Percentiles rank a stretch among this genome's conserved stretches.
Conservation (phyloP, 2,329 filamentous ascomycete species). For the Fusarium brachygibbosum region DNA sequence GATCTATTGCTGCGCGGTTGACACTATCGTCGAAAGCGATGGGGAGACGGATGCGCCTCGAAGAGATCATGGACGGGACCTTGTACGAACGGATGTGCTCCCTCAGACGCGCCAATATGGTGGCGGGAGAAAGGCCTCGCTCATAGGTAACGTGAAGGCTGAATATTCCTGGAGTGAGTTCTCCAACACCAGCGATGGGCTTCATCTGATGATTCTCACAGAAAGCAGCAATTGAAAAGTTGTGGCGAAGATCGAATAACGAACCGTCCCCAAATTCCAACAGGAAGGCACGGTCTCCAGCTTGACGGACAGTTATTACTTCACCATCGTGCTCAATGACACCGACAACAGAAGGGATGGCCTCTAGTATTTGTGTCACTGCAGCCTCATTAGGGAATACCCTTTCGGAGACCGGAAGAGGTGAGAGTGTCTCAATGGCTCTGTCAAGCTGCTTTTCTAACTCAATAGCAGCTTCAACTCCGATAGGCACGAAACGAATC, state of each 20-base stretch:
- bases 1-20: constrained; percentile 65
- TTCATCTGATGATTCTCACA: constrained; percentile 49
- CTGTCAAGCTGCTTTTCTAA: constrained; percentile 42
- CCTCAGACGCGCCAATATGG: constrained; percentile 41
- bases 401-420: not conserved
- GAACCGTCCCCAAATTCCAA: constrained; percentile 52
- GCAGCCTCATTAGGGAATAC: not conserved
- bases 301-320: constrained; percentile 46
- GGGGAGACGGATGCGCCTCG: constrained; percentile 53
- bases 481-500: constrained; percentile 52
- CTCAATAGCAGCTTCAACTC: constrained; percentile 43
- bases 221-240: constrained; percentile 54
- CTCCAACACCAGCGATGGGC: constrained; percentile 50
- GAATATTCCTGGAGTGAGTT: constrained; percentile 54
- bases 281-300: constrained; percentile 54
- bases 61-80: constrained; percentile 44
- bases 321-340: constrained; percentile 31
- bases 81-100: constrained; percentile 47
- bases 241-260: constrained; percentile 52
- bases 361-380: not conserved
- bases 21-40: constrained; percentile 57
- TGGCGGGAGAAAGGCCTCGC: constrained; percentile 30
- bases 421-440: constrained; percentile 42
- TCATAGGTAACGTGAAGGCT: constrained; percentile 53
- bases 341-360: constrained; percentile 29